Evolutionary conservation across 164 flowering plant species (phyloP).

Genomic region (Sedum album): DNA sequence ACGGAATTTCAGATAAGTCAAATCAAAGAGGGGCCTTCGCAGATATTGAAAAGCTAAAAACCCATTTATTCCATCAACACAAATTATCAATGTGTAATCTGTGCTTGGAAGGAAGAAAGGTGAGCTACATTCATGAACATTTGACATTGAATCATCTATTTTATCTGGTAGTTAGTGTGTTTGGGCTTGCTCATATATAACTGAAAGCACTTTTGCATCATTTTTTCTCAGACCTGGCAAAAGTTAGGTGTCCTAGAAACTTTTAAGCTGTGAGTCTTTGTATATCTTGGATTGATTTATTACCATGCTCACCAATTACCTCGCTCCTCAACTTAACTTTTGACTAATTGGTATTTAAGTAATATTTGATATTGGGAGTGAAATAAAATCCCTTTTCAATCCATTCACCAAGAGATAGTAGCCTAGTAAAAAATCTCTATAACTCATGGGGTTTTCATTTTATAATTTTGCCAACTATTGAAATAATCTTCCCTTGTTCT

Average conservation of each 20-base stretch:
- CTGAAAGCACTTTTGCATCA: neutral
- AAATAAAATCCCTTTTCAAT: too few species aligned
- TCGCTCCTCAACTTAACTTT: too few species aligned
- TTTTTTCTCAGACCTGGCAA: neutral
- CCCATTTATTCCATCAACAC: constrained; percentile 69
- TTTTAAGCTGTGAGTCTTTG: neutral
- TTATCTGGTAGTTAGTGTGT: neutral
- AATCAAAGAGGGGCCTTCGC: constrained; percentile 46
- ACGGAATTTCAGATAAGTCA: constrained; percentile 36
- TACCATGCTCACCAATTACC: too few species aligned
- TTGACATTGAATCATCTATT: neutral
- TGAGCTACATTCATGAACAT: constrained; percentile 9
- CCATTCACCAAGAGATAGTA: too few species aligned
- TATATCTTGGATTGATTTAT: neutral
- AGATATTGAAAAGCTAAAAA: constrained; percentile 71
- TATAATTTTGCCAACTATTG: neutral
- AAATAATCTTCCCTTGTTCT: neutral
- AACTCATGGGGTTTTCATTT: too few species aligned
- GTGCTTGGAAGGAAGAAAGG: constrained; percentile 97
- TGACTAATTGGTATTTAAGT: too few species aligned
- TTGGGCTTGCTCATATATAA: too few species aligned
- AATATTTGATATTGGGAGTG: too few species aligned
- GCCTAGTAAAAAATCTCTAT: too few species aligned
- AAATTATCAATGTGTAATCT: constrained; percentile 70
- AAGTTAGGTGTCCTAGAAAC: neutral